Evolutionary conservation across 2,329 filamentous ascomycete genomes (phyloP), one percentile per base, ranked within the genome.

Genomic region (Mycosphaerella sp.): DNA sequence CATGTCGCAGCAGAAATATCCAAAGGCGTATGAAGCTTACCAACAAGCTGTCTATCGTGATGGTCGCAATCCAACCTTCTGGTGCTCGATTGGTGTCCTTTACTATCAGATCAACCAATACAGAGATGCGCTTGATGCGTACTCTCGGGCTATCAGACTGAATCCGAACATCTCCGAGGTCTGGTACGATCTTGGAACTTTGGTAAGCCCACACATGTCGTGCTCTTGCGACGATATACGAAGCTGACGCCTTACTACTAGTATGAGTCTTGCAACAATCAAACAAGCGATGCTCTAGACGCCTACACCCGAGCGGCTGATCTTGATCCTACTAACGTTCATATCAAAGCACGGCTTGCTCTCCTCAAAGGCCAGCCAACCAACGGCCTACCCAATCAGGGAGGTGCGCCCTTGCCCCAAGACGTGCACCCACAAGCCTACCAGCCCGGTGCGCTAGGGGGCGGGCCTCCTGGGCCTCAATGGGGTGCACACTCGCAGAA

Each of bases 61-160:
- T 68, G 93, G 93, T 30, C 86, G 93, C 61, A 97, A 97, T 68
- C 93, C 93, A 14, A 97, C 93, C 1, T 98, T 97, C 75, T 98
- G 93, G 93, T 97, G 93, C 75, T 97, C 91, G 8, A 98, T 98
- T 67, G 93, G 93, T 68, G 93, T 98, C 13, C 79, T 98, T 53
- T 98, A 98, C 71, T 98, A 97, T 73, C 93, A 97, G 73, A 98
- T 98, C 75, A 98, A 97, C 72, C 93, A 98, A 74, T 98, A 98
- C 73, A 85, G 93, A 53, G 93, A 98, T 75, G 93, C 93, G 2
- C 80, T 98, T 47, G 93, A 98, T 74, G 93, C 93, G 35, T 98
- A 97, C 72, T 96, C 90, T 55, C 87, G 93, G 54, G 93, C 93
- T 41, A 98, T 97, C 64, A 86, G 93, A 50, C 73, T 98, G 63